These are phyloP conservation scores for Vicia faba DNA, from an alignment of 306 rosid genomes.

Conservation along the genomic window DNA sequence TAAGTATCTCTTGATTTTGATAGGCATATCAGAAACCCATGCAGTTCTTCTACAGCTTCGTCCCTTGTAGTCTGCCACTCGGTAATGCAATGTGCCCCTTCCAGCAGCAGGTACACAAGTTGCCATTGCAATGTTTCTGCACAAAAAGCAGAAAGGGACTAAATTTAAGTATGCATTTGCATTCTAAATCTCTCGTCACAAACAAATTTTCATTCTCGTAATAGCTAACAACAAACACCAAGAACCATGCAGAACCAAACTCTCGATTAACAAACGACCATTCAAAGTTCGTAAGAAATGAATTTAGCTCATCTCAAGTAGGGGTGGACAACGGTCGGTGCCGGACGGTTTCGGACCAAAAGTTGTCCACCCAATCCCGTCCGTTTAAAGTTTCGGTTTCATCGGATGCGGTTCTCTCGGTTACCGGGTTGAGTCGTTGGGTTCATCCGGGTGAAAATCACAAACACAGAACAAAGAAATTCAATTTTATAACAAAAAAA, in stretches of 20 bases:
- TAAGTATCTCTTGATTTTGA: constrained; percentile 38
- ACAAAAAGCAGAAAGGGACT: constrained; percentile 29
- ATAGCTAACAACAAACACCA: not conserved
- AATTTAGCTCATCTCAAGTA: not conserved
- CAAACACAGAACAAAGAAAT: no score
- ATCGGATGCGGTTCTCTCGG: no score
- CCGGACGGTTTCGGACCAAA: no score
- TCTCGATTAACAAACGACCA: not conserved
- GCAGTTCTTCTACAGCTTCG: constrained; percentile 52
- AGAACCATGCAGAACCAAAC: constrained; percentile 32
- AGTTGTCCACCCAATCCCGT: no score
- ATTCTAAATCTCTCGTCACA: not conserved
- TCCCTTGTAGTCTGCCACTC: constrained; percentile 42
- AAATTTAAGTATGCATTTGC: constrained; percentile 19
- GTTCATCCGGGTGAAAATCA: no score
- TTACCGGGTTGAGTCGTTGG: no score
- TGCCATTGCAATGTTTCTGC: constrained; percentile 59
- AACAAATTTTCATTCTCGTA: not conserved
- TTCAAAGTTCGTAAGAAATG: not conserved
- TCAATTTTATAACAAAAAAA: no score
- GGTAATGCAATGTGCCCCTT: constrained; percentile 50
- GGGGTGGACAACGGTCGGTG: no score
- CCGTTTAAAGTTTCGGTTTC: no score
- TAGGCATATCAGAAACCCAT: constrained; percentile 45
- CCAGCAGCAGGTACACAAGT: constrained; percentile 66